Base-by-base conservation (phyloP, 305 asterid species). In the Salvia sclarea region DNA sequence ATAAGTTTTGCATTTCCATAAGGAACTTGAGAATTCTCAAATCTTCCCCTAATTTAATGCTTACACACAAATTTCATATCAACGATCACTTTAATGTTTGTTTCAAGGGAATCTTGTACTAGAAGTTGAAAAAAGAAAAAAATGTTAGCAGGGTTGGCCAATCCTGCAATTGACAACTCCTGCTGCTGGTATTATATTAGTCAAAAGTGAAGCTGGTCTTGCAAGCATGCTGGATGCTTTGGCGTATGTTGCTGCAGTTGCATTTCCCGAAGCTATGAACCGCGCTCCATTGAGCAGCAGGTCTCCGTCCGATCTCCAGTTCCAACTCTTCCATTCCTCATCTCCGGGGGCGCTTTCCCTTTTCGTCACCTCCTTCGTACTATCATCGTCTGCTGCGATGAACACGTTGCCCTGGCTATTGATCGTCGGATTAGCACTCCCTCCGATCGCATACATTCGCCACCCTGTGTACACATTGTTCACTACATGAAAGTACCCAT, bases 371-470 rank as follows among this genome's bases (percentile, higher is more conserved):
- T 83, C 88, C 24, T 83, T 83, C 0, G 67, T 71, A 20, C 11
- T 1, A 9, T 35, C 59, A 3, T 30, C 71, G 21, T 78, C 82
- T 0, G 75, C 65, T 18, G 85, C 88, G 16, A 83, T 78, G 76
- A 85, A 85, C 11, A 80, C 79, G 48, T 85, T 85, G 31, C 91
- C 88, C 62, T 83, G 91, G 11, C 88, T 85, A 22, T 83, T 80
- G 70, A 85, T 85, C 0, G 86, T 85, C 0, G 91, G 91, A 59
- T 83, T 75, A 1, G 84, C 82, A 58, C 91, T 85, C 5, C 88
- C 91, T 45, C 91, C 91, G 6, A 85, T 80, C 5, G 90, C 90
- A 13, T 85, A 85, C 88, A 81, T 82, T 48, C 77, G 54, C 90
- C 90, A 85, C 14, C 85, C 86, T 1, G 88, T 79, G 78, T 85